phyloP scores from a whole-genome alignment of 2,329 filamentous ascomycete species.

The Aspergillus tanneri region DNA sequence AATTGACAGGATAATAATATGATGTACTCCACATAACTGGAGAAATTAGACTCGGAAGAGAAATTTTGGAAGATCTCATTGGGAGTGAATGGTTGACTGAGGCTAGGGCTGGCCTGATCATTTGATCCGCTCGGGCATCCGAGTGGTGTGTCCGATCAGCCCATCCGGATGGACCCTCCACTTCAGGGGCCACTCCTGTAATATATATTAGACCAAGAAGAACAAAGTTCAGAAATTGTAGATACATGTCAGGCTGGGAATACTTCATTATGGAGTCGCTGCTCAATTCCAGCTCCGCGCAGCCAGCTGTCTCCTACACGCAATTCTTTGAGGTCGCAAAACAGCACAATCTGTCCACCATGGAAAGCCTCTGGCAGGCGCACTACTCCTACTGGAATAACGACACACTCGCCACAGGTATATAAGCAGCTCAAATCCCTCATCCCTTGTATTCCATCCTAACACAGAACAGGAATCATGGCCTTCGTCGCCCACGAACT shows the following conservation, averaged over 20 bases:
- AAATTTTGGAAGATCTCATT: not conserved
- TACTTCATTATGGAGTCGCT: slow-evolving; percentile 15
- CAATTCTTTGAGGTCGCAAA: slow-evolving; percentile 61
- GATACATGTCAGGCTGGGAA: not conserved
- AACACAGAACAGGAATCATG: slow-evolving; percentile 74
- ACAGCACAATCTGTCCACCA: slow-evolving; percentile 80
- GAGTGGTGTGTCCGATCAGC: slow-evolving; percentile 24
- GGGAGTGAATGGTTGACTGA: not conserved
- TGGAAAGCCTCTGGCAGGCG: slow-evolving; percentile 86
- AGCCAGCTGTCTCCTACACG: slow-evolving; percentile 57
- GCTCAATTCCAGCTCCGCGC: slow-evolving; percentile 16
- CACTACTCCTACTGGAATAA: slow-evolving; percentile 98
- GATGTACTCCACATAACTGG: too few relatives aligned
- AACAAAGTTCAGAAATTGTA: not conserved
- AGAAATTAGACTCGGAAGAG: too few relatives aligned
- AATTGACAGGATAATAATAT: too few relatives aligned
- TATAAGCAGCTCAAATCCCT: too few relatives aligned
- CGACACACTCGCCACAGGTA: slow-evolving; percentile 69
- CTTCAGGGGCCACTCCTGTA: not conserved
- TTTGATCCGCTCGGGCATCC: slow-evolving; percentile 15
- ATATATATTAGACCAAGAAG: slow-evolving; percentile 6
- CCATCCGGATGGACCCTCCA: slow-evolving; percentile 18
- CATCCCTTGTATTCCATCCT: not conserved
- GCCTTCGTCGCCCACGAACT: slow-evolving; percentile 90
- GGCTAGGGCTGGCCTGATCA: slow-evolving; percentile 10